Conservation (phyloP, 1,139 yeast species). For the Saccharomyces hybrid region DNA sequence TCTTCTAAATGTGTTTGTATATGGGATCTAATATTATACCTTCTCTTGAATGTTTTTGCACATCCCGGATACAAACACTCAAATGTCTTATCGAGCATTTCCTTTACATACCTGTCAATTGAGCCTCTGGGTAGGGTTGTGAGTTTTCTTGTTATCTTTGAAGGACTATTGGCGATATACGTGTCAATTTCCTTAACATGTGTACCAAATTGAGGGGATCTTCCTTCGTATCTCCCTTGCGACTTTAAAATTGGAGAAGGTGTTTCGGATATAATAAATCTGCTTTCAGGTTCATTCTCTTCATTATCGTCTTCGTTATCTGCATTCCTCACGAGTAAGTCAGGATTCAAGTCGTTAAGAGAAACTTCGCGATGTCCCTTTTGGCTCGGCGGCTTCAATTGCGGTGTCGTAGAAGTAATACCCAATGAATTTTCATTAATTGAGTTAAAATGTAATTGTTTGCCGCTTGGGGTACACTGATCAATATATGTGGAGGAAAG, state of each 20-base stretch:
- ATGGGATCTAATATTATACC: constrained; percentile 94
- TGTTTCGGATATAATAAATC: constrained; percentile 25
- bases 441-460: neutral
- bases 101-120: constrained; percentile 75
- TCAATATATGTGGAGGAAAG: constrained; percentile 17
- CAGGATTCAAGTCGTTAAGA: neutral
- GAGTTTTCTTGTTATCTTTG: constrained; percentile 35
- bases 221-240: constrained; percentile 27
- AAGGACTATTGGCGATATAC: constrained; percentile 16
- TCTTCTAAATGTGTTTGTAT: constrained; percentile 95
- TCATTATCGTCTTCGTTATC: neutral
- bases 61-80: constrained; percentile 75
- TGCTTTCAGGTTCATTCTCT: constrained; percentile 15
- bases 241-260: constrained; percentile 35
- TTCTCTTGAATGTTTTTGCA: constrained; percentile 74
- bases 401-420: constrained; percentile 10
- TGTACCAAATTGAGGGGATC: constrained; percentile 15
- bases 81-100: constrained; percentile 46
- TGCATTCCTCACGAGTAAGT: neutral
- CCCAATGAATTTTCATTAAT: constrained; percentile 8
- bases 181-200: constrained; percentile 3
- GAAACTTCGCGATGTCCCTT: neutral
- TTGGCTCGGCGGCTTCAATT: constrained; percentile 9
- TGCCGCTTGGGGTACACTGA: constrained; percentile 14
- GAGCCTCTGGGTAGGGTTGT: constrained; percentile 87